Percentiles rank a stretch among this genome's conserved stretches.
Conservation (phyloP, 495 filamentous ascomycete species). For the Aspergillus egyptiacus region DNA sequence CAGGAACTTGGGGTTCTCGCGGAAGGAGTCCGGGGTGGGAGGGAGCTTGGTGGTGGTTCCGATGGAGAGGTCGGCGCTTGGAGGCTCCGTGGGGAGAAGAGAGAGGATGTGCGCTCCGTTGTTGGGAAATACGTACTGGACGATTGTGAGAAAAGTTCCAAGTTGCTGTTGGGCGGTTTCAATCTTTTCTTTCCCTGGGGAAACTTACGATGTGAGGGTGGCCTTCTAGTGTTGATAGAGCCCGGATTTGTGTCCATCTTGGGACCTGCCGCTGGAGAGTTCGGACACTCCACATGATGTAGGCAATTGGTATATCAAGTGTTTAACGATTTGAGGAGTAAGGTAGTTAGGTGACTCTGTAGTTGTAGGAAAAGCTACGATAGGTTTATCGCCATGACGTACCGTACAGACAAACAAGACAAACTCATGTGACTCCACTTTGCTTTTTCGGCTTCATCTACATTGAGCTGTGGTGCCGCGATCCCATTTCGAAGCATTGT, state of each 20-base stretch:
- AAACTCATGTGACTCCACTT: conserved; percentile 31
- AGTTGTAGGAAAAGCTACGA: neutral
- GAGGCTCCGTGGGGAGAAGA: conserved; percentile 68
- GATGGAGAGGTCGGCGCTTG: conserved; percentile 61
- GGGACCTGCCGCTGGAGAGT: conserved; percentile 19
- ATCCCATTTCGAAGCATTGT: neutral
- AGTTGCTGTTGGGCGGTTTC: neutral
- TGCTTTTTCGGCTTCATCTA: conserved; percentile 12
- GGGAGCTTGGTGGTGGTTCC: conserved; percentile 68
- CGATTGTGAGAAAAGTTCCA: conserved; percentile 15
- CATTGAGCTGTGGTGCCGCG: neutral
- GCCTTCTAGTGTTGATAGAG: conserved; percentile 49
- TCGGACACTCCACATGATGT: conserved; percentile 27
- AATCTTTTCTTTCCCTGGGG: neutral
- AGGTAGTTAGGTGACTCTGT: too few relatives aligned
- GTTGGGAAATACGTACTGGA: conserved; percentile 63
- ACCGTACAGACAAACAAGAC: conserved; percentile 24
- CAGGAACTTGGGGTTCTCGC: conserved; percentile 71
- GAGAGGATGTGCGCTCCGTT: conserved; percentile 56
- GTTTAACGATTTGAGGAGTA: conserved; percentile 9
- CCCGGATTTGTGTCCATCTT: conserved; percentile 28
- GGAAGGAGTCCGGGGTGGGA: conserved; percentile 69
- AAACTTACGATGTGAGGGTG: conserved; percentile 49
- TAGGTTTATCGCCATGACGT: conserved; percentile 19
- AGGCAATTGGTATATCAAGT: neutral